phyloP scores from a whole-genome alignment of 371 early-diverging fungal genomes.

The Rhizopus delemar region DNA sequence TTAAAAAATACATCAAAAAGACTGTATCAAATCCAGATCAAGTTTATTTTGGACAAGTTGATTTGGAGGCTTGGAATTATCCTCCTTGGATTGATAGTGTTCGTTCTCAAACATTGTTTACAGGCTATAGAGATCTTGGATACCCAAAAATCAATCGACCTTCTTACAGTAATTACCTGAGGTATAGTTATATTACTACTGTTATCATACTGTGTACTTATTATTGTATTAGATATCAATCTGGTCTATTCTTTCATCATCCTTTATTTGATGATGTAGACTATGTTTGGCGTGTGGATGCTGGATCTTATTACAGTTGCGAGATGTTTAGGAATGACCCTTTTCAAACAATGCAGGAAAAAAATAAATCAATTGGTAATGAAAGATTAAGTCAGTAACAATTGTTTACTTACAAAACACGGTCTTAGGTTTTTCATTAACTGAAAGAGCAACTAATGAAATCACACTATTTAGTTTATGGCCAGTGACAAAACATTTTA shows the following conservation, averaged over 20 bases:
- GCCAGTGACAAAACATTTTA: constrained; percentile 60
- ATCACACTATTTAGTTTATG: constrained; percentile 70
- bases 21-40: constrained; percentile 28
- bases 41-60: constrained; percentile 47
- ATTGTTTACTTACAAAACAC: neutral
- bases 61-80: constrained; percentile 44
- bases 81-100: constrained; percentile 52
- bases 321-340: constrained; percentile 80
- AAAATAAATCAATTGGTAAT: constrained; percentile 47
- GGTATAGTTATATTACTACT: neutral
- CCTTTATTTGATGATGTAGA: constrained; percentile 74
- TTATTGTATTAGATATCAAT: constrained; percentile 61
- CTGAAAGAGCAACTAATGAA: constrained; percentile 72
- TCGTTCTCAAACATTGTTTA: constrained; percentile 12
- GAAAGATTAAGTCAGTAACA: neutral
- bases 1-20: constrained; percentile 32
- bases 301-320: constrained; percentile 83
- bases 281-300: constrained; percentile 96
- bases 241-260: constrained; percentile 86
- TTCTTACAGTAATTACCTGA: constrained; percentile 1
- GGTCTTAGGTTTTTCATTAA: constrained; percentile 59
- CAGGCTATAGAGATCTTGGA: neutral
- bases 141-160: neutral
- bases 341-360: constrained; percentile 75
- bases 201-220: neutral